These are phyloP conservation scores for Syzygium oleosum DNA, from an alignment of 345 rosid genomes.

Conservation along the genomic window DNA sequence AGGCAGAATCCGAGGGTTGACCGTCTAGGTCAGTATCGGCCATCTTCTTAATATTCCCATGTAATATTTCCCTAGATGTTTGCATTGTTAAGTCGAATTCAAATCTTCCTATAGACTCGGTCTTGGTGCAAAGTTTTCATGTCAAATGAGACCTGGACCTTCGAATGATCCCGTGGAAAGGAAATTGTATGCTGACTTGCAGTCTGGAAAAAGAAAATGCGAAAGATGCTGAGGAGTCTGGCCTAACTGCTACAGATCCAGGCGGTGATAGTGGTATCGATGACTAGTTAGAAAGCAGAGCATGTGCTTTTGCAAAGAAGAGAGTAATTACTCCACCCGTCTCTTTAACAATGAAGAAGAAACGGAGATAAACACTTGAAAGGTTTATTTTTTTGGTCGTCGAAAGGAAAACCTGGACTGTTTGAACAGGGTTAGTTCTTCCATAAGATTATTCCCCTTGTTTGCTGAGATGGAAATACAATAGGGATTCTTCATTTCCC, in stretches of 20 bases:
- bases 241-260: not conserved
- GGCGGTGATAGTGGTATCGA: not conserved
- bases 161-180: not conserved
- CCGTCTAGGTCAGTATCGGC: not conserved
- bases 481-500: not conserved
- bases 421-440: not conserved
- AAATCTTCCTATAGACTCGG: not conserved
- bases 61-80: not conserved
- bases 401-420: not conserved
- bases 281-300: conserved; percentile 27
- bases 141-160: not conserved
- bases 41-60: not conserved
- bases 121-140: not conserved
- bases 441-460: not conserved
- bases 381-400: not conserved
- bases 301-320: conserved; percentile 18
- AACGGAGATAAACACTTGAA: not conserved
- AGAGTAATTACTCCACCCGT: conserved; percentile 6
- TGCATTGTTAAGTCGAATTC: not conserved
- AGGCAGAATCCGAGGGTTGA: not conserved
- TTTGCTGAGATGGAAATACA: not conserved
- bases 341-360: not conserved
- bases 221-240: not conserved
- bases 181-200: not conserved
- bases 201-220: not conserved